A percentile compares a stretch with the other conserved stretches of the same genome.
Evolutionary conservation across 208 protist genomes (phyloP).

Genomic region (Leishmania tarentolae): DNA sequence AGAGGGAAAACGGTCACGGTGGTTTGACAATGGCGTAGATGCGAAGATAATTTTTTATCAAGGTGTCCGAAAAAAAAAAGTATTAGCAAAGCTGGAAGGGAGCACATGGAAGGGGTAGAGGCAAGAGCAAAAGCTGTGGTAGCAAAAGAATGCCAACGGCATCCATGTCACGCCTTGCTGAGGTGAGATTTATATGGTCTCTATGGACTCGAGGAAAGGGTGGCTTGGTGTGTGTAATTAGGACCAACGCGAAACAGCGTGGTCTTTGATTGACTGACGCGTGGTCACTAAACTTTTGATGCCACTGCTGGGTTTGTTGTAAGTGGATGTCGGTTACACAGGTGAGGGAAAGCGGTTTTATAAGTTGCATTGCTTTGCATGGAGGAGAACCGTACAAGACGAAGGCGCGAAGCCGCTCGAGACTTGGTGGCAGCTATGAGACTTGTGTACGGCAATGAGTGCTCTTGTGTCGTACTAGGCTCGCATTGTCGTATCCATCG

Average conservation of each 20-base stretch:
- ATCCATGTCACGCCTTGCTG: too few relatives aligned
- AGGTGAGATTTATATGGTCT: too few relatives aligned
- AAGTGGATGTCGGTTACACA: not conserved
- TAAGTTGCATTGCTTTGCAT: not conserved
- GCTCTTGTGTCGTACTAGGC: not conserved
- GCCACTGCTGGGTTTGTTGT: not conserved
- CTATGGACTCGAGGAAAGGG: too few relatives aligned
- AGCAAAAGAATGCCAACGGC: too few relatives aligned
- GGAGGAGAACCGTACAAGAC: not conserved
- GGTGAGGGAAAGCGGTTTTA: not conserved
- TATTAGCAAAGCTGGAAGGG: too few relatives aligned
- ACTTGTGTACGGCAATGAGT: not conserved
- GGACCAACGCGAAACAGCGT: accelerated
- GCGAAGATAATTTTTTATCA: too few relatives aligned
- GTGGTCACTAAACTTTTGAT: not conserved
- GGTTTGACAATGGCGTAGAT: too few relatives aligned
- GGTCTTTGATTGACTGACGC: not conserved
- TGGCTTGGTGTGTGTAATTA: too few relatives aligned
- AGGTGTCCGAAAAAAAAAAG: too few relatives aligned
- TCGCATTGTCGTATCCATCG: not conserved
- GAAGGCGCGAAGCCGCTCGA: not conserved
- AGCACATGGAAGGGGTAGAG: too few relatives aligned
- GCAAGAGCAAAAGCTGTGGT: too few relatives aligned
- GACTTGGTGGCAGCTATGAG: not conserved
- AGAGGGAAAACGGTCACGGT: too few relatives aligned